phyloP scores from a whole-genome alignment of 371 early-diverging fungal genomes.

The Hamiltosporidium tvaerminnensis region DNA sequence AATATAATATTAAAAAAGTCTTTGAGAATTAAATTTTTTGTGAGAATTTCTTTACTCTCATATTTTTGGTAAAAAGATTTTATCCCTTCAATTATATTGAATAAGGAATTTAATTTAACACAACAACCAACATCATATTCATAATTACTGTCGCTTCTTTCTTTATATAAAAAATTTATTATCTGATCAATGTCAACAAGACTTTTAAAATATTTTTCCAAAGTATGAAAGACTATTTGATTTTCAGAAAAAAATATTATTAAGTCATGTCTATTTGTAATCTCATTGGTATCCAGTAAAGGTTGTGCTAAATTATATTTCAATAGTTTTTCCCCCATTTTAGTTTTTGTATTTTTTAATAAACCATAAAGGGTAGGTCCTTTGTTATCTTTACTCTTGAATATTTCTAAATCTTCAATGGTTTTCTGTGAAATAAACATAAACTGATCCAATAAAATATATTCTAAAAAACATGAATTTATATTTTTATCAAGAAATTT shows the following conservation, averaged over 20 bases:
- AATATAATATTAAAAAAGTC: no score
- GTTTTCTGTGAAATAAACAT: constrained; percentile 1
- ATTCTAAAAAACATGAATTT: background rate
- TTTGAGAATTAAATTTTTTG: no score
- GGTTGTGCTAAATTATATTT: constrained; percentile 2
- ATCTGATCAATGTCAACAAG: constrained; percentile 2
- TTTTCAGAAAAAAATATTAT: constrained; percentile 1
- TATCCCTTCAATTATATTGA: no score
- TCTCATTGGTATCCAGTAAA: background rate
- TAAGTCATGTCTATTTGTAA: constrained; percentile 3
- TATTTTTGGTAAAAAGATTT: no score
- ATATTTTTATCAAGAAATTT: background rate
- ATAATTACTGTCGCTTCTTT: no score
- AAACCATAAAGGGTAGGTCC: background rate
- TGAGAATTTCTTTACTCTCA: no score
- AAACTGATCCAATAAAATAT: background rate
- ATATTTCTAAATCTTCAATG: background rate
- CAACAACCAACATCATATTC: no score
- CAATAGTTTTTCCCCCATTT: constrained; percentile 1
- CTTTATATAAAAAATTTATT: no score
- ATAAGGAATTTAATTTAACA: no score
- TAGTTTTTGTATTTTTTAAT: constrained; percentile 7
- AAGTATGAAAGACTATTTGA: background rate
- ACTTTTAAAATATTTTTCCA: background rate
- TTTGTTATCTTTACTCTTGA: background rate